Base-by-base conservation (phyloP, 805 yeast species). In the Candida ponderosae region DNA sequence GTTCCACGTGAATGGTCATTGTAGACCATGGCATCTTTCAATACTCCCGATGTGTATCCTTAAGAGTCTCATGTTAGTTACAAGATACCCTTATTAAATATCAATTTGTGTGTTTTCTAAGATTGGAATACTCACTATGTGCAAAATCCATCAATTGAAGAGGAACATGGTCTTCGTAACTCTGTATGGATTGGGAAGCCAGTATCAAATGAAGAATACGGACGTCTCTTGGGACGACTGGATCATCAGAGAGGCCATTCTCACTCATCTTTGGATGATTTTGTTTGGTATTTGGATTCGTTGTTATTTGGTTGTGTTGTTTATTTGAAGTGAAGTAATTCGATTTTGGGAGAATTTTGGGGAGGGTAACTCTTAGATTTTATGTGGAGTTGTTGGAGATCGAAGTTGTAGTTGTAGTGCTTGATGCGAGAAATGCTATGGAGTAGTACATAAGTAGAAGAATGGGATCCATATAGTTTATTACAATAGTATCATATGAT, bases 61-160 rank as follows among this genome's bases (percentile, higher is more conserved):
- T 32, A 11, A 13, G n/a, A 31, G n/a, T n/a, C n/a, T 16, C 5
- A 6, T 16, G 42, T 42, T 40, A 40, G 38, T 21, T 4, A 34
- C 34, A 31, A 34, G 31, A 24, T n/a, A 20, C 13, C n/a, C 35
- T 20, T 17, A 17, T 29, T 23, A 21, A 20, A 37, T 21, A 20
- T 15, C 6, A 24, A 16, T 13, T 16, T 13, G 16, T 18, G 14
- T 17, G 13, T 18, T 24, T 16, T n/a, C 10, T 17, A 23, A 8
- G 23, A 45, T 39, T 35, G 44, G 30, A 5, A 16, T 31, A 62
- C 68, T 45, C 46, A 63, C 80, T 61, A 60, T 85, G 81, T 13
- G 98, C 97, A 65, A 93, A 93, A 57, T 93, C 98, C 95, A 94
- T 87, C 40, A 93, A 68, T 57, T 93, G 97, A 18, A 94, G 60